A percentile compares a stretch with the other conserved stretches of the same genome.
Evolutionary conservation across 2,329 filamentous ascomycete genomes (phyloP).

Genomic region (Hypoxylon rubiginosum): DNA sequence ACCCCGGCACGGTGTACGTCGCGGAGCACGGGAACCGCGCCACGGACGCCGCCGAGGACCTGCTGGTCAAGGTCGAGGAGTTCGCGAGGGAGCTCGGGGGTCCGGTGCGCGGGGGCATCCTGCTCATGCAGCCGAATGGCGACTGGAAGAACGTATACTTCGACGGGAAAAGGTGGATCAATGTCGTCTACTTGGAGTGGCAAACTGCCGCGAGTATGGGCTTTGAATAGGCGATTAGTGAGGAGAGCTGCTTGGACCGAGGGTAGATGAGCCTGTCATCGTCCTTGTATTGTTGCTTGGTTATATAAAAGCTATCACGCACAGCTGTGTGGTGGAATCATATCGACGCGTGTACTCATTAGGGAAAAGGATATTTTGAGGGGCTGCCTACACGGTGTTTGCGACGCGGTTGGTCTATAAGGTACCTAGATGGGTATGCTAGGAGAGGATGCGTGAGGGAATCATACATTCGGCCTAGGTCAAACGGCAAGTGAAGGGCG

Average conservation of each 20-base stretch:
- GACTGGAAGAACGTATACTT: conserved; percentile 42
- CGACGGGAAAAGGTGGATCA: conserved; percentile 43
- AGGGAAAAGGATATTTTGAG: not conserved
- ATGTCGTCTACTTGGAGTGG: conserved; percentile 44
- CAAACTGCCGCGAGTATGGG: conserved; percentile 40
- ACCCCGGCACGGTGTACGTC: conserved; percentile 27
- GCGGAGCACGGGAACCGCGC: conserved; percentile 17
- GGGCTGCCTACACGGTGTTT: not conserved
- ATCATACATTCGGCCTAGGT: not conserved
- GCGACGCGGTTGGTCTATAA: not conserved
- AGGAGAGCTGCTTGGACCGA: not conserved
- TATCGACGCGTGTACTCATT: not conserved
- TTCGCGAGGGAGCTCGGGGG: conserved; percentile 13
- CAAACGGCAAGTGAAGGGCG: not conserved
- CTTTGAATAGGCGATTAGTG: conserved; percentile 5
- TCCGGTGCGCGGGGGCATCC: conserved; percentile 27
- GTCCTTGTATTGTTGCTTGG: not conserved
- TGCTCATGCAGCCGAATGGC: conserved; percentile 32
- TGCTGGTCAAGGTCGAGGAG: conserved; percentile 32
- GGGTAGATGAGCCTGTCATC: not conserved
- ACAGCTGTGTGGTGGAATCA: not conserved
- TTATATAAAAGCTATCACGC: not conserved
- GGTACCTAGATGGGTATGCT: too few relatives aligned
- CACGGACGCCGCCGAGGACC: conserved; percentile 24
- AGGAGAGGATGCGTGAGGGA: not conserved